Evolutionary conservation across 257 asterid species (phyloP).

Genomic region (Marsdenia floribunda): DNA sequence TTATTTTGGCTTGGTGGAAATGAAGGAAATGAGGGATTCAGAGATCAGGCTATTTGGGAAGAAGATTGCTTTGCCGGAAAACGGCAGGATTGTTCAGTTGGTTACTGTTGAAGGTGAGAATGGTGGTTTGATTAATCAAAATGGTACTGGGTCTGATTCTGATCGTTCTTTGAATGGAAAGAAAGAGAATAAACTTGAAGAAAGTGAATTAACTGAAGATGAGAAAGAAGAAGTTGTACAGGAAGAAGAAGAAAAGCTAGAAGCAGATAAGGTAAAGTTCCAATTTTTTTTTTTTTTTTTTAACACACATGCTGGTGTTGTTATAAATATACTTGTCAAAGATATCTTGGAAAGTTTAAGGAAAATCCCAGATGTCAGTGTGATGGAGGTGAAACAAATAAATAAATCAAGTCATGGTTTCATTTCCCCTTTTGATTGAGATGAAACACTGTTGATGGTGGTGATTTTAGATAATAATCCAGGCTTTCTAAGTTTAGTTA

Average conservation of each 20-base stretch:
- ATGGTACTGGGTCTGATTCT: conserved; percentile 19
- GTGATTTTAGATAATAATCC: neutral
- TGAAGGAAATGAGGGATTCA: conserved; percentile 44
- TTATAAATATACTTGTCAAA: neutral
- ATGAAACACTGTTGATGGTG: neutral
- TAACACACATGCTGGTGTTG: neutral
- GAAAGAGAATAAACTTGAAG: conserved; percentile 19
- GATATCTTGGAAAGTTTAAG: conserved; percentile 3
- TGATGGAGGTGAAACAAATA: neutral
- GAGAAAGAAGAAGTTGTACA: conserved; percentile 18
- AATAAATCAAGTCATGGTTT: conserved; percentile 8
- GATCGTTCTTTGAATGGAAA: conserved; percentile 26
- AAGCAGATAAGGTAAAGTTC: conserved; percentile 38
- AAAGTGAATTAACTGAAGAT: conserved; percentile 24
- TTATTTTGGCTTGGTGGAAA: neutral
- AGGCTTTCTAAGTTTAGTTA: neutral
- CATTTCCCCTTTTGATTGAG: conserved; percentile 7
- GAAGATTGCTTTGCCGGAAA: conserved; percentile 58
- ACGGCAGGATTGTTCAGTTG: conserved; percentile 16
- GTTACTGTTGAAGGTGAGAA: conserved; percentile 13
- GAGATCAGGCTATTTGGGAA: conserved; percentile 67
- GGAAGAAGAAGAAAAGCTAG: conserved; percentile 25
- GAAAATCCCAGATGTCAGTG: conserved; percentile 20
- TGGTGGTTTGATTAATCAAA: conserved; percentile 18
- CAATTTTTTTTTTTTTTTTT: neutral